Evolutionary conservation across 2,329 filamentous ascomycete species (phyloP).

Genomic region (Phyllosticta citriasiana): DNA sequence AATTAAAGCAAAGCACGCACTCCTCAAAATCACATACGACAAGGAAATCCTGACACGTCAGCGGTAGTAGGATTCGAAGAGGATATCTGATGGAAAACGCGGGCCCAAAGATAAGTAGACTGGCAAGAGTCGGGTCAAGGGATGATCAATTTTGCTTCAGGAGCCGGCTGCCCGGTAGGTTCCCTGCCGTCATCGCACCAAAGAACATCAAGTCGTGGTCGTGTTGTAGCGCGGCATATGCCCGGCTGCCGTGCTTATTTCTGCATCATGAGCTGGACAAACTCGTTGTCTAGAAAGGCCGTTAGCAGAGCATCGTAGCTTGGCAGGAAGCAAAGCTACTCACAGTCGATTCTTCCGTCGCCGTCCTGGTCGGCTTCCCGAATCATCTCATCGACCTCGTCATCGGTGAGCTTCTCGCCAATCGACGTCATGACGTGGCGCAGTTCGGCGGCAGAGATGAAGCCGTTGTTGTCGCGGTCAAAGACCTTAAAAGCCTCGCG

Average conservation of each 20-base stretch:
- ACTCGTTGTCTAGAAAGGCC: constrained; percentile 41
- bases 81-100: constrained; percentile 8
- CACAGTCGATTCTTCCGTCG: constrained; percentile 56
- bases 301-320: not conserved
- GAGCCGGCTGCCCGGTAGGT: constrained; percentile 1
- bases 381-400: constrained; percentile 58
- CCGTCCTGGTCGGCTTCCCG: constrained; percentile 55
- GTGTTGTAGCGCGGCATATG: constrained; percentile 5
- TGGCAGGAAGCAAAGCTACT: constrained; percentile 15
- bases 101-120: constrained; percentile 7
- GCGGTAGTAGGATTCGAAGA: constrained; percentile 3
- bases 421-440: constrained; percentile 55
- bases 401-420: constrained; percentile 53
- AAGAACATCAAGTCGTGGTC: constrained; percentile 11
- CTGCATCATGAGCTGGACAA: constrained; percentile 48
- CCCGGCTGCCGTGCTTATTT: constrained; percentile 28
- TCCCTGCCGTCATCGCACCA: constrained; percentile 9
- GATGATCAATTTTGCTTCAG: not conserved
- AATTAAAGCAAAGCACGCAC: constrained; percentile 1
- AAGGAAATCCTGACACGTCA: constrained; percentile 7
- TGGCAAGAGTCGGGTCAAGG: constrained; percentile 5
- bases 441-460: constrained; percentile 53
- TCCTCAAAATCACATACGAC: constrained; percentile 10
- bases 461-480: constrained; percentile 56
- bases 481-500: constrained; percentile 57